phyloP scores from a whole-genome alignment of 2,329 filamentous ascomycete species.

The Neoarthrinium moseri region DNA sequence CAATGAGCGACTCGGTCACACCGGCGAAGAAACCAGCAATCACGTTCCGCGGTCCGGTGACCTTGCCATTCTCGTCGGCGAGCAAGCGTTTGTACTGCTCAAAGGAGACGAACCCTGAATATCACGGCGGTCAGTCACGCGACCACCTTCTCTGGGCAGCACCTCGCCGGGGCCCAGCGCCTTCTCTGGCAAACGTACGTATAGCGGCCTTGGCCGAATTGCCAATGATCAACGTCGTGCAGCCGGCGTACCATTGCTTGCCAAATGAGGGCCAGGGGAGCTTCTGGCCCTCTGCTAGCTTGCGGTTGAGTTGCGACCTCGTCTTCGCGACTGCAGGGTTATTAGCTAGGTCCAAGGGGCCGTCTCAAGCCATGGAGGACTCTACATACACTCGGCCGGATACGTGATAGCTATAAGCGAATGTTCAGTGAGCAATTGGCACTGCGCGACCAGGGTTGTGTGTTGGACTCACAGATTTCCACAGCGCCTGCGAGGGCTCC shows the following conservation, averaged over 20 bases:
- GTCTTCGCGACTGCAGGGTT: conserved; percentile 78
- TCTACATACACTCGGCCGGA: conserved; percentile 68
- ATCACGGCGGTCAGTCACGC: conserved; percentile 2
- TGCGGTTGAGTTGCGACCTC: conserved; percentile 85
- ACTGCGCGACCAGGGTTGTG: conserved; percentile 17
- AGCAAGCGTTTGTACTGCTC: conserved; percentile 88
- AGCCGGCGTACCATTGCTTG: conserved; percentile 93
- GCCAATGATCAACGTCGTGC: conserved; percentile 93
- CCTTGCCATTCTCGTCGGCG: conserved; percentile 79
- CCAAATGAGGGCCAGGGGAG: conserved; percentile 95
- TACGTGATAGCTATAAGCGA: conserved; percentile 68
- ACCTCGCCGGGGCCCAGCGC: background rate
- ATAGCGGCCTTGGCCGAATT: conserved; percentile 97
- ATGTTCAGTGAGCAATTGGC: background rate
- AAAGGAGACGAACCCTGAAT: conserved; percentile 86
- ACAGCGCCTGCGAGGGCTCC: conserved; percentile 92
- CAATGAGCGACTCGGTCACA: conserved; percentile 87
- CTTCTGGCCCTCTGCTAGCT: conserved; percentile 78
- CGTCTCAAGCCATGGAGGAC: no score
- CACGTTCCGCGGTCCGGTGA: conserved; percentile 87
- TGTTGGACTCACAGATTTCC: conserved; percentile 70
- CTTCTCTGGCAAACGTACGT: conserved; percentile 53
- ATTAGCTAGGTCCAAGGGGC: background rate
- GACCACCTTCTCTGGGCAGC: background rate
- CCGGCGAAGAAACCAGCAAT: conserved; percentile 93